A percentile compares a stretch with the other conserved stretches of the same genome.
Conservation (phyloP, 148 eudicot species). For the Cornus controversa region DNA sequence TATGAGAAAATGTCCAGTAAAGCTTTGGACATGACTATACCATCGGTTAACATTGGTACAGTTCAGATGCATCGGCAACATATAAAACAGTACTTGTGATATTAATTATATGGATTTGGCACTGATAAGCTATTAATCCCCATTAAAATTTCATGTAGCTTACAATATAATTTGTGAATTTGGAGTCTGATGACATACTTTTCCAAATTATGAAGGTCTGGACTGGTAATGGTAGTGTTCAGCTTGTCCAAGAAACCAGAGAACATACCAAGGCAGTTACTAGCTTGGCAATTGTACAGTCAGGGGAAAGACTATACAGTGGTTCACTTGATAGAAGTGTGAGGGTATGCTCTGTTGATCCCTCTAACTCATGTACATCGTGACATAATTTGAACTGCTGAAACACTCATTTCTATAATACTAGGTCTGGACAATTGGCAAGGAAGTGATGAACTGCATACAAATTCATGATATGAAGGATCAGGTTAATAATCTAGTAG, state of each 20-base stretch:
- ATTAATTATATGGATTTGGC: neutral
- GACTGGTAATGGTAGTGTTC: constrained; percentile 29
- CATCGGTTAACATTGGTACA: neutral
- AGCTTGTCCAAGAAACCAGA: constrained; percentile 34
- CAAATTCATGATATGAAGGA: constrained; percentile 55
- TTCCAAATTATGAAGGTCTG: constrained; percentile 32
- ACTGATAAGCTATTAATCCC: neutral
- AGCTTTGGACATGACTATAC: neutral
- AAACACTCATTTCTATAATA: constrained; percentile 7
- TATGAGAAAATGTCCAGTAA: neutral
- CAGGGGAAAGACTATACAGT: constrained; percentile 39
- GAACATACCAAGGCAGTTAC: constrained; percentile 49
- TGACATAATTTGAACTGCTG: neutral
- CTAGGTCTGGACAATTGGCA: constrained; percentile 42
- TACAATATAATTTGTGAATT: neutral
- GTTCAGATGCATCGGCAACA: neutral
- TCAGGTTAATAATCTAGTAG: constrained; percentile 40
- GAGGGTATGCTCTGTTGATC: constrained; percentile 32
- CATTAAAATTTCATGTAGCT: neutral
- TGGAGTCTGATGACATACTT: neutral
- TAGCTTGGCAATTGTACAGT: constrained; percentile 34
- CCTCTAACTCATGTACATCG: neutral
- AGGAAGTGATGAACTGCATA: constrained; percentile 34
- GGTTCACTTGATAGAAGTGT: constrained; percentile 53
- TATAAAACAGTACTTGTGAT: neutral